A percentile compares a stretch with the other conserved stretches of the same genome.
Conservation (phyloP, 2,329 filamentous ascomycete genomes). For the Fusarium burgessii region DNA sequence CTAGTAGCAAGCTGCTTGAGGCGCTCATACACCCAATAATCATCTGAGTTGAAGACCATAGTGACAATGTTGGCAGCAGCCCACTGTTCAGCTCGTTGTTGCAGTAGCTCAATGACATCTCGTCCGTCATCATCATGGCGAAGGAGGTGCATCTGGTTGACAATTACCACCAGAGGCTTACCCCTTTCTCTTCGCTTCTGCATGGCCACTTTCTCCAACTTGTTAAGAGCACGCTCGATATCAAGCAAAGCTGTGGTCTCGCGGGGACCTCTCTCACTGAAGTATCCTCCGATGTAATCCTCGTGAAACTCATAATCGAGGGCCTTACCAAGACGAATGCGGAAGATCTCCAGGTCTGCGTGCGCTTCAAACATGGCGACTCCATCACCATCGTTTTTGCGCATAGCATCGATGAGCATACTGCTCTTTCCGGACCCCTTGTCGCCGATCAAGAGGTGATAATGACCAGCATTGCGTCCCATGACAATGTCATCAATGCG, state of each 20-base stretch:
- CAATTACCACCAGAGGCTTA: constrained; percentile 86
- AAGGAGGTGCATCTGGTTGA: constrained; percentile 93
- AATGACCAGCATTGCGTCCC: constrained; percentile 81
- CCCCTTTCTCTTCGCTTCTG: constrained; percentile 70
- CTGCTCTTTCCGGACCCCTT: constrained; percentile 97
- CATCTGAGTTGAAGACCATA: constrained; percentile 93
- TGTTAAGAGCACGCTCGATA: constrained; percentile 97
- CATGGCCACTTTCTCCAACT: constrained; percentile 94
- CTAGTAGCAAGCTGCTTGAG: constrained; percentile 92
- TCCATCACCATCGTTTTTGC: constrained; percentile 87
- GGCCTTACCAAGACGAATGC: constrained; percentile 90
- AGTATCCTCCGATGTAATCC: constrained; percentile 96
- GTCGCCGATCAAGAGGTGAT: constrained; percentile 91
- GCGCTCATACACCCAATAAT: constrained; percentile 98
- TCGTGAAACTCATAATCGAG: constrained; percentile 97
- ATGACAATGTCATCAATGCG: constrained; percentile 85
- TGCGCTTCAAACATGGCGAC: constrained; percentile 98
- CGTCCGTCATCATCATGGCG: constrained; percentile 93
- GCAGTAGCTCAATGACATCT: constrained; percentile 91
- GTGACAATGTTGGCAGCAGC: constrained; percentile 92
- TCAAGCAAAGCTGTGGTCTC: constrained; percentile 93
- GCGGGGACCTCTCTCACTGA: constrained; percentile 91
- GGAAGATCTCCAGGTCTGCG: constrained; percentile 93
- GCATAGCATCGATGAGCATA: constrained; percentile 96
- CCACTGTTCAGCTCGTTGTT: constrained; percentile 97